Evolutionary conservation across 1,284 basidiomycete genomes (phyloP), one percentile per base, ranked within the genome.

Genomic region (Coniophora puteana): DNA sequence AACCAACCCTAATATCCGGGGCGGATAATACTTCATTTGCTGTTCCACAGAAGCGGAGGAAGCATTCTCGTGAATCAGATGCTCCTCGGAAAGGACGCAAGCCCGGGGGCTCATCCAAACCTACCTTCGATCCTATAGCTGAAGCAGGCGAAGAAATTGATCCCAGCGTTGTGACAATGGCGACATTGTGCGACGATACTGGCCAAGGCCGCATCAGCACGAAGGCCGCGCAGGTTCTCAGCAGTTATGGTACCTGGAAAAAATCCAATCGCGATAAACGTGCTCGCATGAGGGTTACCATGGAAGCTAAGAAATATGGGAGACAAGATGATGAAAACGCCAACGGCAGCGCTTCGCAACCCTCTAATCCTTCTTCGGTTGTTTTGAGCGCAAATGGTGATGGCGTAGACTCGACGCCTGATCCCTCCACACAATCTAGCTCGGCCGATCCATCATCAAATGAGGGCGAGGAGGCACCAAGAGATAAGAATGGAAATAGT

Each of bases 131-230:
- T 50, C 63, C 71, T 20, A 65, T 71, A 36, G 77, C 76, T 1
- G 73, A 76, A 54, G 80, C 83, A 2, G 84, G 84, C 11, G 83
- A 84, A 54, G 80, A 84, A 25, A 63, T 89, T 29, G 86, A 89
- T 52, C 86, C 86, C 13, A 88, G 84, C 0, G 67, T 72, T 3
- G 65, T 83, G n/a, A 88, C 83, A 4, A 89, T 89, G 86, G 79
- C 83, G 12, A 62, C 76, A 0, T 69, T 89, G 3, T 89, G 86
- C 54, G 73, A 71, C 21, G 86, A 89, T 53, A 83, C 73, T 2
- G 83, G 83, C 4, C 78, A 78, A 44, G 87, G 86, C 8, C 75
- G 85, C 24, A 67, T 88, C 32, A 88, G 85, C 52, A 82, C 73
- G 51, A 85, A 81, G 58, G 83, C 81, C 0, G 68, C 69, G 6